Percentiles rank a stretch among this genome's conserved stretches.
Conservation (phyloP, 2,329 filamentous ascomycete genomes). For the Ceratocystis lukuohia region DNA sequence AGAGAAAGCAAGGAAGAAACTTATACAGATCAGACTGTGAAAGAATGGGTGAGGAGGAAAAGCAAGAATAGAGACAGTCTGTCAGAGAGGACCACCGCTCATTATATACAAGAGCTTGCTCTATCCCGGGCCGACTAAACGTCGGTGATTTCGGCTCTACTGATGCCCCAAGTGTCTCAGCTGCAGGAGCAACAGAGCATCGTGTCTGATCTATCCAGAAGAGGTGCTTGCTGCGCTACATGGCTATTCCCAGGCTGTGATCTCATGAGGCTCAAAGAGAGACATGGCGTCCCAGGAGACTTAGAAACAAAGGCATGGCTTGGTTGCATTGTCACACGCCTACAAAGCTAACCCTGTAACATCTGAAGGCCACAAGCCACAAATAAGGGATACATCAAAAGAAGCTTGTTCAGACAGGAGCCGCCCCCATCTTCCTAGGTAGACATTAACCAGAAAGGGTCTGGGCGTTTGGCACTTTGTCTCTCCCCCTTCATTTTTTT, state of each 20-base stretch:
- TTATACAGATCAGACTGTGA: constrained; percentile 7
- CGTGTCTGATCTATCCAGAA: not conserved
- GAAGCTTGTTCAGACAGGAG: not conserved
- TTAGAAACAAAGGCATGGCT: not conserved
- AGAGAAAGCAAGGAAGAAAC: not conserved
- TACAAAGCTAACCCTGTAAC: not conserved
- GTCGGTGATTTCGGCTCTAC: not conserved
- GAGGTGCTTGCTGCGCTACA: not conserved
- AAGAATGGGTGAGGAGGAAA: constrained; percentile 19
- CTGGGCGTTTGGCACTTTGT: not conserved
- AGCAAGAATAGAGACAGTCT: constrained; percentile 2
- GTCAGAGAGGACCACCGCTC: not conserved
- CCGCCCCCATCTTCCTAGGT: not conserved
- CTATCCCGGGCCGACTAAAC: not conserved
- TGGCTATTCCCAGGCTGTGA: not conserved
- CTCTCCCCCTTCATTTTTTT: not conserved
- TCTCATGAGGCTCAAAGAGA: not conserved
- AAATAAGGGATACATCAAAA: not conserved
- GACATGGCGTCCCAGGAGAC: not conserved
- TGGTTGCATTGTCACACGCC: not conserved
- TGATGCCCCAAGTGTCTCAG: not conserved
- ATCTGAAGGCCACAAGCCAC: not conserved
- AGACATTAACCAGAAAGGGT: not conserved
- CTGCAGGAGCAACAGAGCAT: not conserved
- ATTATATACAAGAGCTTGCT: constrained; percentile 14